Evolutionary conservation across 495 filamentous ascomycete genomes (phyloP), one percentile per base, ranked within the genome.

Genomic region (Opeltia flavorubescens): DNA sequence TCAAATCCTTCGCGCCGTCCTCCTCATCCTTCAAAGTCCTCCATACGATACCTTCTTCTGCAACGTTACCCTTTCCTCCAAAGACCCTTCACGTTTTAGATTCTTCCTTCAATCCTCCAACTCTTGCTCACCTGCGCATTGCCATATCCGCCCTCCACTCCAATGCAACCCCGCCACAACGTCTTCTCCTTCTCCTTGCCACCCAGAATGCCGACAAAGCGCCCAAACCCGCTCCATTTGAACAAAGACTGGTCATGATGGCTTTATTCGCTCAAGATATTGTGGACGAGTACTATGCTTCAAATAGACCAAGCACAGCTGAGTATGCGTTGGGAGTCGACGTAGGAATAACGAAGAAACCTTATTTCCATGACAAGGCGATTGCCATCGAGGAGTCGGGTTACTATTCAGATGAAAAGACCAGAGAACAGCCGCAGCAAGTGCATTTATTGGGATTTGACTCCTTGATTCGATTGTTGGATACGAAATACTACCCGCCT

Each of bases 191-290:
- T 0, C 71, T 98, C 0, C 80, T 96, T 18, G 81, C 86, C 1
- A 84, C 84, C 24, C 81, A 89, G 50, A 98, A 98, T 70, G 89
- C 89, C 1, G 89, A 98, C 59, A 98, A 98, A 57, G 78, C 84
- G 8, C 71, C 84, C 24, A 86, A 84, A 50, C 85, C 89, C 0
- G 88, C 87, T 2, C 56, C 69, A 0, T 95, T 94, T 54, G 80
- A 83, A 51, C 78, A 94, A 51, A 74, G 89, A 3, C 64, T 98
- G 7, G 74, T 70, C 8, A 86, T 95, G 81, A 94, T 98, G 87
- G 75, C 75, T 38, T 59, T 85, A 1, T 85, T 95, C 48, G 86
- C 84, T 0, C 57, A 68, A 33, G 83, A 87, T 39, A 52, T 89
- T 9, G 65, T 59, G 9, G 44, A 59, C 9, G 50, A 64, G 20